Evolutionary conservation across 169 alveolate species (phyloP).

Genomic region (Babesia bigemina): DNA sequence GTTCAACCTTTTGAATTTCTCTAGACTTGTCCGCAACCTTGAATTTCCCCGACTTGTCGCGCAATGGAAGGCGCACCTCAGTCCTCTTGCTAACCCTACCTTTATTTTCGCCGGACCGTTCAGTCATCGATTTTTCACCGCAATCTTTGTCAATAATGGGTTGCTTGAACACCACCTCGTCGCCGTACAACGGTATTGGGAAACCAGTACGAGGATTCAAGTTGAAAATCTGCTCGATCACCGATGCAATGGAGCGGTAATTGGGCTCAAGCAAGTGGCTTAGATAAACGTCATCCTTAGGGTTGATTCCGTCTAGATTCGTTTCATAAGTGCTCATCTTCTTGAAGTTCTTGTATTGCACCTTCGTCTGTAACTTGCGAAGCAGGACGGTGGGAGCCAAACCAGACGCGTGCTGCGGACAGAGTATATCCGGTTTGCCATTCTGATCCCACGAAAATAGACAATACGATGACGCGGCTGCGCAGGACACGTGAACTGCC

Average conservation of each 20-base stretch:
- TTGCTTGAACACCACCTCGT: slow-evolving; percentile 10
- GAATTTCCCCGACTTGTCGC: slow-evolving; percentile 40
- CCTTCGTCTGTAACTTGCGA: slow-evolving; percentile 73
- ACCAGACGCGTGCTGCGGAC: slow-evolving; percentile 77
- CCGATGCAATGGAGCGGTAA: slow-evolving; percentile 38
- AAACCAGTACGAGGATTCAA: slow-evolving; percentile 32
- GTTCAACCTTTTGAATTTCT: not conserved
- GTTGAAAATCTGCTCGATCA: slow-evolving; percentile 40
- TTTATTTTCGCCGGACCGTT: not conserved
- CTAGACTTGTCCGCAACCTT: slow-evolving; percentile 16
- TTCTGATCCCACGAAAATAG: slow-evolving; percentile 72
- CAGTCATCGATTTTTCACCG: not conserved
- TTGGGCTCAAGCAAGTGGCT: slow-evolving; percentile 62
- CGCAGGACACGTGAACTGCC: slow-evolving; percentile 80
- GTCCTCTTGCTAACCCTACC: not conserved
- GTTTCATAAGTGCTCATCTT: slow-evolving; percentile 39
- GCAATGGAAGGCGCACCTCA: slow-evolving; percentile 7
- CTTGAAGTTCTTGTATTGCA: slow-evolving; percentile 66
- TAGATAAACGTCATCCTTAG: slow-evolving; percentile 59
- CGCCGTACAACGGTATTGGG: slow-evolving; percentile 35
- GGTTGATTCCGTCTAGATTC: slow-evolving; percentile 27
- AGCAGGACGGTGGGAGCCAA: slow-evolving; percentile 79
- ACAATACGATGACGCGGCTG: slow-evolving; percentile 75
- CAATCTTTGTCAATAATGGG: not conserved
- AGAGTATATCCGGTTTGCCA: slow-evolving; percentile 72